A percentile compares a stretch with the other conserved stretches of the same genome.
Evolutionary conservation across 306 rosid genomes (phyloP).

Genomic region (Quercus parvula): DNA sequence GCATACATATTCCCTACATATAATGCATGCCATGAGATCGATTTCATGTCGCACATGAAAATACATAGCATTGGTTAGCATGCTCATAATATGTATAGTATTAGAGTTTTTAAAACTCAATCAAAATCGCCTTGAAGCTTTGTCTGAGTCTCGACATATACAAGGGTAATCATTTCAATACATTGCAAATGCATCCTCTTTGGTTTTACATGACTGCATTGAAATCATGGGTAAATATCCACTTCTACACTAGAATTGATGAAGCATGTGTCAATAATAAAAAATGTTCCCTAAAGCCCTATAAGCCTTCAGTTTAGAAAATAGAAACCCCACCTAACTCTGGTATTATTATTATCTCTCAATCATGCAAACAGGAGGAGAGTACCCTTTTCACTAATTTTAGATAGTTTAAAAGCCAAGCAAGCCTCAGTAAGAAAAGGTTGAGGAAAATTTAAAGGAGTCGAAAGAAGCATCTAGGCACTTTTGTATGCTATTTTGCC

Average conservation of each 20-base stretch:
- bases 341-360: conserved; percentile 21
- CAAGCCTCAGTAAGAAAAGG: conserved; percentile 22
- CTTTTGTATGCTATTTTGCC: conserved; percentile 56
- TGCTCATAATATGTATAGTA: neutral
- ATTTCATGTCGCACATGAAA: neutral
- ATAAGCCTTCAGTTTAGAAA: conserved; percentile 12
- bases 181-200: neutral
- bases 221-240: neutral
- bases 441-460: conserved; percentile 11
- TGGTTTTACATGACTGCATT: neutral
- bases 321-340: neutral
- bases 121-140: neutral
- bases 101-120: neutral
- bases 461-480: conserved; percentile 32
- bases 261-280: neutral
- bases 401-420: conserved; percentile 30
- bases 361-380: conserved; percentile 63
- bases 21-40: neutral
- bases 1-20: neutral
- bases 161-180: neutral
- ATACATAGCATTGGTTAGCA: neutral
- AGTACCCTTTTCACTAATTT: conserved; percentile 23
- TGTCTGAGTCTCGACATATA: too few relatives aligned
- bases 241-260: neutral
- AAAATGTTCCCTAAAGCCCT: neutral